Base-by-base conservation (phyloP, 2,329 filamentous ascomycete genomes). In the Hypoxylon rubiginosum region DNA sequence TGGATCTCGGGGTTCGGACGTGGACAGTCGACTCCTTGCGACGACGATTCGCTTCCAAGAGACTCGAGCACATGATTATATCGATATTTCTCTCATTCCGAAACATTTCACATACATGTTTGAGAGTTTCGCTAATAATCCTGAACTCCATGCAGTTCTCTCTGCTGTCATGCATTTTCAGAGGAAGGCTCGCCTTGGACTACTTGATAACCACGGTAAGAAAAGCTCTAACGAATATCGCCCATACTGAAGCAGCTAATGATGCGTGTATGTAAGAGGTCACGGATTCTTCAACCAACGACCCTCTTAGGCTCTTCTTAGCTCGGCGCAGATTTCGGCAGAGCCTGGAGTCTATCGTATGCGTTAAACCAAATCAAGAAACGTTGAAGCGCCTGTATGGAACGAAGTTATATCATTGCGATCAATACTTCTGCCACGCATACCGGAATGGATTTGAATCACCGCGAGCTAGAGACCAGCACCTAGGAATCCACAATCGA, bases 361-460 rank as follows among this genome's bases (percentile, higher is more conserved):
- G 55, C 7, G 46, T 45, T 2, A 17, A 36, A 7, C 13, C 51
- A 9, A 4, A 56, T 6, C 64, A 59, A 26, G n/a, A 54, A 6
- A 9, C 19, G 6, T 28, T 67, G n/a, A 26, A 39, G 15, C 56
- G n/a, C 4, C 28, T 58, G 10, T 67, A 67, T 15, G 56, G 64
- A 39, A 32, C 41, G 15, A 57, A 51, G 15, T 21, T 61, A 32
- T 64, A 64, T 30, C 17, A 61, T 50, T 67, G 64, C 17, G 43
- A 67, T 24, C 64, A 67, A 41, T 26, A 34, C 21, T 64, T 54
- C 24, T 67, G 64, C 28, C n/a, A 61, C n/a, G 60, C 60, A 41
- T 67, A 64, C 17, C 51, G 19, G 17, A 49, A 15, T 28, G 64
- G 60, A 3, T 64, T 67, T 28, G 32, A 49, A 10, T 64, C 48